Conservation (phyloP, 2,329 filamentous ascomycete species). For the Cladosporium sp. region DNA sequence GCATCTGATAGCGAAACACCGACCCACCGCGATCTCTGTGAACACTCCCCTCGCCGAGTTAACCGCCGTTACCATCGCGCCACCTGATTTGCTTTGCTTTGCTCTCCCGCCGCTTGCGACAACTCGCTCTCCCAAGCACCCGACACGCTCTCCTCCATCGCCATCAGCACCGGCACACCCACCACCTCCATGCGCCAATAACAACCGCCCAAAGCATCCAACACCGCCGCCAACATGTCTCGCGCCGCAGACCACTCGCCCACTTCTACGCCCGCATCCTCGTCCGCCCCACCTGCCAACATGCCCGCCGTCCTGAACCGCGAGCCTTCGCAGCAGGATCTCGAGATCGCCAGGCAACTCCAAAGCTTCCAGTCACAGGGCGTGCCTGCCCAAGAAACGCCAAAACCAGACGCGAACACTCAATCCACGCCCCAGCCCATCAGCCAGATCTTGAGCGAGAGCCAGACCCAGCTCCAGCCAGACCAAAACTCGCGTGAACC, state of each 20-base stretch:
- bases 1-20: constrained; percentile 3
- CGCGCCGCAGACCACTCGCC: constrained; percentile 4
- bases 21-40: not conserved
- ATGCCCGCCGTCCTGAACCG: constrained; percentile 39
- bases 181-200: constrained; percentile 10
- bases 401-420: constrained; percentile 19
- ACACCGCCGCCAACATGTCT: constrained; percentile 3
- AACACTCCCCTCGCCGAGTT: constrained; percentile 4
- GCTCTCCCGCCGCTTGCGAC: not conserved
- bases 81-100: not conserved
- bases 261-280: not conserved
- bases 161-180: not conserved
- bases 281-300: constrained; percentile 8
- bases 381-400: constrained; percentile 25
- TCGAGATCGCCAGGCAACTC: constrained; percentile 52
- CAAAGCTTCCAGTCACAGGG: constrained; percentile 47
- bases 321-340: constrained; percentile 50
- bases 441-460: constrained; percentile 17
- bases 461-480: not conserved
- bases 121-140: not conserved
- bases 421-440: constrained; percentile 20
- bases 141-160: not conserved
- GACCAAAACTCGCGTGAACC: not conserved
- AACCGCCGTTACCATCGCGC: constrained; percentile 3
- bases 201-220: not conserved